These are phyloP conservation scores for Cajanus cajan DNA, from an alignment of 306 rosid genomes.

Conservation along the genomic window DNA sequence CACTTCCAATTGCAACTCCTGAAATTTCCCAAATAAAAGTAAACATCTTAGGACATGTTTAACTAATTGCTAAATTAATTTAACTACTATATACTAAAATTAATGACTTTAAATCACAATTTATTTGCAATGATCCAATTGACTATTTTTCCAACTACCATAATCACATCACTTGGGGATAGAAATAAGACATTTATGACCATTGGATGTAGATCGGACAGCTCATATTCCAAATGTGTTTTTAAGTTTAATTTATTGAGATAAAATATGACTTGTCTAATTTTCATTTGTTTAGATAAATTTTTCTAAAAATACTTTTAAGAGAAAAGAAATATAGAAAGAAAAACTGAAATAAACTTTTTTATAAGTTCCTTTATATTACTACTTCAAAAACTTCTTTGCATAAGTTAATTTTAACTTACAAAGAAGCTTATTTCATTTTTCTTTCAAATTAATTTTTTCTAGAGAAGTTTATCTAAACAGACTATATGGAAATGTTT, in stretches of 20 bases:
- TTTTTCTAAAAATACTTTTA: too few species aligned
- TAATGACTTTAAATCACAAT: not conserved
- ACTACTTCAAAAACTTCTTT: too few species aligned
- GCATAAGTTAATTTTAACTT: too few species aligned
- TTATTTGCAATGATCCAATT: not conserved
- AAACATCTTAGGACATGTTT: not conserved
- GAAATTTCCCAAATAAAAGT: not conserved
- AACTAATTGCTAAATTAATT: not conserved
- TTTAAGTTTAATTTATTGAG: not conserved
- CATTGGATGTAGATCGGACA: not conserved
- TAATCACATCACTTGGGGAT: not conserved
- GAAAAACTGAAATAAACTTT: too few species aligned
- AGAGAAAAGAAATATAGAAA: too few species aligned
- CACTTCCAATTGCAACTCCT: conserved; percentile 84
- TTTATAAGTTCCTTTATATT: too few species aligned
- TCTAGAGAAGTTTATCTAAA: too few species aligned
- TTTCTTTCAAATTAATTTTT: too few species aligned
- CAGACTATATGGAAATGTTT: too few species aligned
- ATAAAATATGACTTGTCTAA: not conserved
- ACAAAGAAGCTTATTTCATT: too few species aligned
- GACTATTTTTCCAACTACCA: not conserved
- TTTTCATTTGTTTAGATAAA: too few species aligned
- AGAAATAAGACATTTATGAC: not conserved
- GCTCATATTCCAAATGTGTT: not conserved
- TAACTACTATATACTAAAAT: not conserved